A percentile compares a stretch with the other conserved stretches of the same genome.
These are phyloP conservation scores for Huntiella abstrusa DNA, from an alignment of 2,329 filamentous ascomycete species.

Conservation along the genomic window DNA sequence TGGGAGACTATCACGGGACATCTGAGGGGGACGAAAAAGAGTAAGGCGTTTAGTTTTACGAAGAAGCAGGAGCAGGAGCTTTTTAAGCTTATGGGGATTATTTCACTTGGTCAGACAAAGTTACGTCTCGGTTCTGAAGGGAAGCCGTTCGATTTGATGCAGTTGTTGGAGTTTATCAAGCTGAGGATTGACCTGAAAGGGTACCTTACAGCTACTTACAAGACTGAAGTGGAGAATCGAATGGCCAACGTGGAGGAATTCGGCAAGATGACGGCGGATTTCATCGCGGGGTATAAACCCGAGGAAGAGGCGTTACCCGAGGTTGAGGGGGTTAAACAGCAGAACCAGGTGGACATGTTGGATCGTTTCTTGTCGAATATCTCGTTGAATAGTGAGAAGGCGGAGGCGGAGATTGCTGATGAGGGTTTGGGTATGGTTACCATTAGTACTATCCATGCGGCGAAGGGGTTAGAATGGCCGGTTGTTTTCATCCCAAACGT, in stretches of 20 bases:
- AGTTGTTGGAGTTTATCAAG: conserved; percentile 33
- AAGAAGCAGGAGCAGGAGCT: conserved; percentile 23
- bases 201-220: conserved; percentile 53
- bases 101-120: conserved; percentile 18
- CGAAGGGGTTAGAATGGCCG: conserved; percentile 93
- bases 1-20: conserved; percentile 53
- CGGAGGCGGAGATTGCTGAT: conserved; percentile 43
- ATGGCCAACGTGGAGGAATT: conserved; percentile 87
- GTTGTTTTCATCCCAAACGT: conserved; percentile 82
- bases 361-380: conserved; percentile 79
- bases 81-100: conserved; percentile 28
- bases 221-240: conserved; percentile 55
- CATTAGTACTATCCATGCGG: conserved; percentile 88
- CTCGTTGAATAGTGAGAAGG: conserved; percentile 62
- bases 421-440: conserved; percentile 45
- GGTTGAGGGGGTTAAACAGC: conserved; percentile 53
- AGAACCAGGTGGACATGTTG: conserved; percentile 41
- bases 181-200: conserved; percentile 52
- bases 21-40: conserved; percentile 28
- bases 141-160: conserved; percentile 22
- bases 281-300: conserved; percentile 25
- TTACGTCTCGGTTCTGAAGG: conserved; percentile 15
- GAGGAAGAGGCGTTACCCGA: conserved; percentile 41
- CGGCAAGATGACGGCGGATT: conserved; percentile 59
- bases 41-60: conserved; percentile 28